phyloP scores from a whole-genome alignment of 2,329 filamentous ascomycete species.

The Fusarium sp. region DNA sequence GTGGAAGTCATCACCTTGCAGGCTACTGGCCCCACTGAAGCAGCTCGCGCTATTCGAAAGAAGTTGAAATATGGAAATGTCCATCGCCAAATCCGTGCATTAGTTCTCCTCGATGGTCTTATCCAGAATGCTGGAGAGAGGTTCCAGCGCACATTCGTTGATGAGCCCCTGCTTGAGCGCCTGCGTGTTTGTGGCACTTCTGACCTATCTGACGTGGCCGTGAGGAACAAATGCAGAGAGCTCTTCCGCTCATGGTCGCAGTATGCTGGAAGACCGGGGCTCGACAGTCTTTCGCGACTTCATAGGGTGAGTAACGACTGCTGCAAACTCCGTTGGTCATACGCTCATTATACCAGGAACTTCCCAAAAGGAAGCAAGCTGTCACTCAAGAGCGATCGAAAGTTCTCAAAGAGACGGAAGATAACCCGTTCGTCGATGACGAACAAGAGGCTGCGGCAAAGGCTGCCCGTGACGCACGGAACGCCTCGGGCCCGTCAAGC shows the following conservation, averaged over 20 bases:
- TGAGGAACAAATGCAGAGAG: constrained; percentile 88
- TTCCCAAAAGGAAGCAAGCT: constrained; percentile 75
- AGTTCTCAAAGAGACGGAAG: constrained; percentile 84
- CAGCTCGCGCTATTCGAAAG: constrained; percentile 91
- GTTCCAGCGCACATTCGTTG: constrained; percentile 88
- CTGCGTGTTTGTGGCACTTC: constrained; percentile 89
- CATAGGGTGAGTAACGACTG: constrained; percentile 66
- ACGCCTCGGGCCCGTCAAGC: constrained; percentile 38
- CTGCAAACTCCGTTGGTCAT: neutral
- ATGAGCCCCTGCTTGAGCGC: constrained; percentile 91
- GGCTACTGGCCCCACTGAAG: constrained; percentile 85
- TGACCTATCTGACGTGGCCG: constrained; percentile 83
- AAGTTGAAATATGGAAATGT: constrained; percentile 98
- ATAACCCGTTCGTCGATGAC: constrained; percentile 76
- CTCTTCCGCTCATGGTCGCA: constrained; percentile 91
- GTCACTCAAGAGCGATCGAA: constrained; percentile 83
- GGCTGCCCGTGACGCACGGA: constrained; percentile 48
- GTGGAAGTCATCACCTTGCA: constrained; percentile 95
- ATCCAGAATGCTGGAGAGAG: constrained; percentile 92
- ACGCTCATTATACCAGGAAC: constrained; percentile 60
- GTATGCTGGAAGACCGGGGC: constrained; percentile 83
- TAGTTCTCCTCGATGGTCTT: constrained; percentile 89
- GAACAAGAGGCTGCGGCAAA: constrained; percentile 63
- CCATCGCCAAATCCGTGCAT: constrained; percentile 90
- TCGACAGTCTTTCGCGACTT: constrained; percentile 82